phyloP scores from a whole-genome alignment of 2,329 filamentous ascomycete species.

The Monilinia vaccinii-corymbosi region DNA sequence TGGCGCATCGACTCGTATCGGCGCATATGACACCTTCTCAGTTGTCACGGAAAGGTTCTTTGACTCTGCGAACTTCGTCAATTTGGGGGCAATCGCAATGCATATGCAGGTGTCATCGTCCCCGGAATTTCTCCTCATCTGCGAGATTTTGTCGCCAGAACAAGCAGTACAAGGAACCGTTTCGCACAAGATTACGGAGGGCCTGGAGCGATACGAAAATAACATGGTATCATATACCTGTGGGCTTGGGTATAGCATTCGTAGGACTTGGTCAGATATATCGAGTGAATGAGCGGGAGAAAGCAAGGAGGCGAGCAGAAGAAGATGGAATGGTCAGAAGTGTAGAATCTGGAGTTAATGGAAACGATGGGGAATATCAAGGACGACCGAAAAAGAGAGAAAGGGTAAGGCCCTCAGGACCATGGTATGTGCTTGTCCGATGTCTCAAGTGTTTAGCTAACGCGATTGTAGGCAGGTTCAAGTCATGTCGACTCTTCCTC shows the following conservation, averaged over 20 bases:
- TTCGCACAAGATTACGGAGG: constrained; percentile 38
- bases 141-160: constrained; percentile 18
- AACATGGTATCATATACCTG: constrained; percentile 64
- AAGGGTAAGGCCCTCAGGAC: constrained; percentile 55
- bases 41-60: not conserved
- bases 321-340: constrained; percentile 27
- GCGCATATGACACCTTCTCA: not conserved
- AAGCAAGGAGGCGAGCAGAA: constrained; percentile 31
- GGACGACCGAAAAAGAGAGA: constrained; percentile 38
- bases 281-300: constrained; percentile 44
- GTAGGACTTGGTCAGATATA: constrained; percentile 58
- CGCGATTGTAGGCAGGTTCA: constrained; percentile 48
- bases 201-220: constrained; percentile 55
- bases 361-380: constrained; percentile 35
- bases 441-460: constrained; percentile 13
- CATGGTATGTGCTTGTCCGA: constrained; percentile 40
- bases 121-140: constrained; percentile 25
- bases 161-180: constrained; percentile 26
- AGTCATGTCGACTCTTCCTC: constrained; percentile 63
- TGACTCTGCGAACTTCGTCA: constrained; percentile 5
- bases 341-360: constrained; percentile 24
- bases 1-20: constrained; percentile 1
- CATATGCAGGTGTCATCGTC: constrained; percentile 16
- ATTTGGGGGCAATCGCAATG: constrained; percentile 12
- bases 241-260: constrained; percentile 59